These are phyloP conservation scores for Purshia tridentata DNA, from an alignment of 306 rosid genomes.

Conservation along the genomic window DNA sequence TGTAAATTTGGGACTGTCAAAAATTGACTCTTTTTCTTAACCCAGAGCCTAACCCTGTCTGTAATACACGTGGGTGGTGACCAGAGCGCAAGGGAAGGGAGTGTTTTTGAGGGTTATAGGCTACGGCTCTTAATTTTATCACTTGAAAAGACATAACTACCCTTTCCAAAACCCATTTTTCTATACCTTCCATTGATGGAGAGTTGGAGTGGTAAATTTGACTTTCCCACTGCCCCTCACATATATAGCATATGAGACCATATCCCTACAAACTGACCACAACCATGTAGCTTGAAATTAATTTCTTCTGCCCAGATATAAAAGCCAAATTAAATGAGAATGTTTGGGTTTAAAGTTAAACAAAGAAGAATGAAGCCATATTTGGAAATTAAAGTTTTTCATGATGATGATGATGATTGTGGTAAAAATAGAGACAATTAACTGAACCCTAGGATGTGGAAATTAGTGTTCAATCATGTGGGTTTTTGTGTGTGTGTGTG, in stretches of 20 bases:
- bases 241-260: conserved; percentile 18
- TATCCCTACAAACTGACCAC: conserved; percentile 18
- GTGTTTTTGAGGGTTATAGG: conserved; percentile 21
- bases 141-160: conserved; percentile 32
- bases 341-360: conserved; percentile 31
- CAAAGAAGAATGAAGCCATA: conserved; percentile 47
- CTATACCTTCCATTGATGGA: neutral
- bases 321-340: conserved; percentile 33
- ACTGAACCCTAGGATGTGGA: conserved; percentile 54
- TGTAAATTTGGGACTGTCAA: neutral
- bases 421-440: conserved; percentile 45
- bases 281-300: conserved; percentile 34
- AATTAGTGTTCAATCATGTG: conserved; percentile 46
- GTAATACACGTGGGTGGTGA: conserved; percentile 16
- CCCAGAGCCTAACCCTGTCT: neutral
- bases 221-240: conserved; percentile 25
- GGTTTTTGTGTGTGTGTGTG: neutral
- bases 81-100: conserved; percentile 1
- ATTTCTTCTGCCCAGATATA: conserved; percentile 20
- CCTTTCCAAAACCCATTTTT: conserved; percentile 12
- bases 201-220: conserved; percentile 28
- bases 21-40: neutral
- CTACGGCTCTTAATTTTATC: neutral
- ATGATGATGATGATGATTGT: conserved; percentile 5
- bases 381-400: conserved; percentile 52